Percentiles rank a stretch among this genome's conserved stretches.
phyloP scores from a whole-genome alignment of 345 rosid species.

The Trapa incisa region DNA sequence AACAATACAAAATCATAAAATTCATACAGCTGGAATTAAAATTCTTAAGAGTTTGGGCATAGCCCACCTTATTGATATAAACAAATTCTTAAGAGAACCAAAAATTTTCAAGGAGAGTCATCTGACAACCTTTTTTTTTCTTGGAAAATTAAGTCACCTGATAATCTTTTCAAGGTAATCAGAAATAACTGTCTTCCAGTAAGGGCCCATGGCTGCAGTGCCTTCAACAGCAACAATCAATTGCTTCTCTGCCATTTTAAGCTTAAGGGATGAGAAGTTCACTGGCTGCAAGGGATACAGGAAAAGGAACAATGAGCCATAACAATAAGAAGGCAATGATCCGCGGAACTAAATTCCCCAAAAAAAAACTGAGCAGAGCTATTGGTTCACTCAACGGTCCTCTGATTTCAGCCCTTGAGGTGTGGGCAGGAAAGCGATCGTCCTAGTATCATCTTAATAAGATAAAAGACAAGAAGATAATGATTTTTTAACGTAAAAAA shows the following conservation, averaged over 20 bases:
- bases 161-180: conserved; percentile 88
- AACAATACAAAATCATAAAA: neutral
- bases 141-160: conserved; percentile 24
- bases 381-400: too few species aligned
- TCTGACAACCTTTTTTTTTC: conserved; percentile 59
- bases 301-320: neutral
- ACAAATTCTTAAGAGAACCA: neutral
- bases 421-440: neutral
- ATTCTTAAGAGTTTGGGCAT: neutral
- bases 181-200: conserved; percentile 57
- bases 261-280: neutral
- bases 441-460: neutral
- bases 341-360: neutral
- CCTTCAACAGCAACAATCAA: conserved; percentile 84
- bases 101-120: conserved; percentile 9
- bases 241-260: conserved; percentile 55
- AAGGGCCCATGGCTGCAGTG: conserved; percentile 85
- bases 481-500: neutral
- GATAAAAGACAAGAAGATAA: neutral
- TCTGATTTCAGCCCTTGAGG: too few species aligned
- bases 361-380: neutral
- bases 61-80: too few species aligned
- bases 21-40: neutral
- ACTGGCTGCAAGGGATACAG: neutral
- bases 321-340: neutral